These are phyloP conservation scores for Lactarius quietus DNA, from an alignment of 768 basidiomycete genomes.

Conservation along the genomic window DNA sequence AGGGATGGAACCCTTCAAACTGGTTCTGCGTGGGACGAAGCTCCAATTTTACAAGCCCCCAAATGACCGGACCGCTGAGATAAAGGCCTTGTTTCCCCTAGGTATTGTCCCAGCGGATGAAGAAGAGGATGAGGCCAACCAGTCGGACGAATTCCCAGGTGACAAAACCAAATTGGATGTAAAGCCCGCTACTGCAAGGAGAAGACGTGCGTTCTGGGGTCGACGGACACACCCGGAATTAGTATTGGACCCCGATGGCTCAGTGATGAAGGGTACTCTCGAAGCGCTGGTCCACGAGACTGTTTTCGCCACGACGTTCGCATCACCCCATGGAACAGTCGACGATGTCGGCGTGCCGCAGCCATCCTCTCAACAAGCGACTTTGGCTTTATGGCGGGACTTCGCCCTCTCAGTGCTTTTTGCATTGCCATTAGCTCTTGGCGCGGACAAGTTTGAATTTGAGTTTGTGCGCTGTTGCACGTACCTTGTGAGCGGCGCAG, in stretches of 20 bases:
- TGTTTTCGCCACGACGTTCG: slow-evolving; percentile 72
- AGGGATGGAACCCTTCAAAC: slow-evolving; percentile 84
- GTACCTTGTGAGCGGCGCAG: slow-evolving; percentile 58
- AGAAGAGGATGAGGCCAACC: slow-evolving; percentile 44
- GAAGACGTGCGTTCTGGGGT: slow-evolving; percentile 77
- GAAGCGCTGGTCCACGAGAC: slow-evolving; percentile 82
- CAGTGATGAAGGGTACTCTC: slow-evolving; percentile 61
- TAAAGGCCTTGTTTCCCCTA: slow-evolving; percentile 74
- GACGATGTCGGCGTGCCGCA: slow-evolving; percentile 11
- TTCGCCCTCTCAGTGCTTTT: slow-evolving; percentile 62
- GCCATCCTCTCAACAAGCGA: slow-evolving; percentile 23
- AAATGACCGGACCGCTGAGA: slow-evolving; percentile 54
- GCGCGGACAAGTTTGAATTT: slow-evolving; percentile 55
- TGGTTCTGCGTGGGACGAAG: slow-evolving; percentile 80
- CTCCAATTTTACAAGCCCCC: slow-evolving; percentile 86
- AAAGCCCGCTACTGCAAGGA: slow-evolving; percentile 38
- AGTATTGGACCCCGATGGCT: slow-evolving; percentile 37
- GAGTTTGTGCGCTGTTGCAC: slow-evolving; percentile 67
- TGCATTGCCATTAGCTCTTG: slow-evolving; percentile 55
- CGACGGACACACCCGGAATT: slow-evolving; percentile 70
- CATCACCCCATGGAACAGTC: slow-evolving; percentile 4
- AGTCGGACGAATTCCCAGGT: slow-evolving; percentile 28
- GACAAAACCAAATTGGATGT: slow-evolving; percentile 35
- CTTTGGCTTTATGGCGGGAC: slow-evolving; percentile 47
- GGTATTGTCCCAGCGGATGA: slow-evolving; percentile 52